These are phyloP conservation scores for Comarum palustre DNA, from an alignment of 306 rosid species.

Conservation along the genomic window DNA sequence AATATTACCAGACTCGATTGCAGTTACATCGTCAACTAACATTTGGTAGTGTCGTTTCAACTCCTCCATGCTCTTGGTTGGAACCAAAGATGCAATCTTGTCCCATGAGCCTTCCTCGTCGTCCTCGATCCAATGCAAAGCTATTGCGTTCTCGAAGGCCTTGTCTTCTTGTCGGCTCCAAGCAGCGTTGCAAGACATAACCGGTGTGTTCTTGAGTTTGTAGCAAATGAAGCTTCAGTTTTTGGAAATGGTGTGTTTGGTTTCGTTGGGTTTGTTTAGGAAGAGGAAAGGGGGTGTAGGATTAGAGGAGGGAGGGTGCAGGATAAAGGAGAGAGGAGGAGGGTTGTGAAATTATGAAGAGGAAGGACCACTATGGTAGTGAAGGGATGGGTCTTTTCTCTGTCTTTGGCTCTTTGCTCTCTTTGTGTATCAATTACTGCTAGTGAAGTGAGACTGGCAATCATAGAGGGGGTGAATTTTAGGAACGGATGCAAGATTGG, in stretches of 20 bases:
- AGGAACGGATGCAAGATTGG: conserved; percentile 1
- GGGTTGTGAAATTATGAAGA: conserved; percentile 59
- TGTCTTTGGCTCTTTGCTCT: conserved; percentile 8
- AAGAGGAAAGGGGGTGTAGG: conserved; percentile 35
- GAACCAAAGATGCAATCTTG: conserved; percentile 69
- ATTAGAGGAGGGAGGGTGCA: conserved; percentile 49
- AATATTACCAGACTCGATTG: conserved; percentile 72
- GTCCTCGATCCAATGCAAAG: conserved; percentile 71
- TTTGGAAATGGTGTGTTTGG: conserved; percentile 20
- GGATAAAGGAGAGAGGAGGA: conserved; percentile 47
- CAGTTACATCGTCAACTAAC: conserved; percentile 68
- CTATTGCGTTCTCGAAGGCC: conserved; percentile 84
- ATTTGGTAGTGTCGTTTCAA: conserved; percentile 67
- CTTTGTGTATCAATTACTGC: conserved; percentile 22
- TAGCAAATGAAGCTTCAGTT: neutral
- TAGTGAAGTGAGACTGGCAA: conserved; percentile 31
- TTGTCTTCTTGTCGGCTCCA: conserved; percentile 94
- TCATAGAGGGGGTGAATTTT: conserved; percentile 41
- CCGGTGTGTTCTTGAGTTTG: conserved; percentile 20
- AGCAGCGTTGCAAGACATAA: conserved; percentile 52
- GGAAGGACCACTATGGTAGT: conserved; percentile 78
- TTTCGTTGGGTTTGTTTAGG: conserved; percentile 32
- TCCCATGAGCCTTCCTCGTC: conserved; percentile 70
- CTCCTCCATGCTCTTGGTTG: conserved; percentile 65
- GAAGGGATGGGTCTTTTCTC: conserved; percentile 53